A percentile compares a stretch with the other conserved stretches of the same genome.
Conservation (phyloP, 176 grass and related monocot species). For the Musa itinerans region DNA sequence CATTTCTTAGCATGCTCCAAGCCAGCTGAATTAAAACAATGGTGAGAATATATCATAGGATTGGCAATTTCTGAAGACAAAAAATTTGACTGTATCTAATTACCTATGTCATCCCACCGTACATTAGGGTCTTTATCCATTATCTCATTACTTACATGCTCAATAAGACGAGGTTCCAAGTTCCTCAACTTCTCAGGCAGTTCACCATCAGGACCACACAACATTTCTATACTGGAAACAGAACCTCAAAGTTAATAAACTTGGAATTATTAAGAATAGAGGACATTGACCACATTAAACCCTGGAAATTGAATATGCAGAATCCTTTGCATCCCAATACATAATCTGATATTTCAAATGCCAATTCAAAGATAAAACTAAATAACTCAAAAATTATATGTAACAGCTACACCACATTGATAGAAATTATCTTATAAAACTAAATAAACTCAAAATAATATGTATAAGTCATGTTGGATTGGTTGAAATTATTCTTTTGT, state of each 20-base stretch:
- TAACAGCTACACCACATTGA: too few relatives aligned
- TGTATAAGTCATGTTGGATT: too few relatives aligned
- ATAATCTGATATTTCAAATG: neutral
- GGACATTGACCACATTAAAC: neutral
- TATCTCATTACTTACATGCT: constrained; percentile 97
- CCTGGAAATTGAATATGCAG: neutral
- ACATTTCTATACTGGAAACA: constrained; percentile 64
- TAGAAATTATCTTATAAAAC: too few relatives aligned
- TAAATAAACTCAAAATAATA: too few relatives aligned
- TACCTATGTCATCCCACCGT: constrained; percentile 93
- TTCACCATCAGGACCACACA: constrained; percentile 82
- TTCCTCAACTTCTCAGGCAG: constrained; percentile 94
- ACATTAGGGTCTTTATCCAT: constrained; percentile 99
- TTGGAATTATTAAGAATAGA: neutral
- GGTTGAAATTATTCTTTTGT: too few relatives aligned
- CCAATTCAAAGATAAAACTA: neutral
- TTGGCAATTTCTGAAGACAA: neutral
- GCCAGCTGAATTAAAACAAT: constrained; percentile 55
- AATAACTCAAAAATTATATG: neutral
- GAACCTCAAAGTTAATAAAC: neutral
- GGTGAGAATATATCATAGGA: neutral
- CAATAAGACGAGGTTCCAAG: constrained; percentile 87
- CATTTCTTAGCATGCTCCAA: constrained; percentile 97
- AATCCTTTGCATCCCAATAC: constrained; percentile 10
- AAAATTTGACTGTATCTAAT: neutral